These are phyloP conservation scores for Saccharomycopsis malanga DNA, from an alignment of 805 yeast species.

Conservation along the genomic window DNA sequence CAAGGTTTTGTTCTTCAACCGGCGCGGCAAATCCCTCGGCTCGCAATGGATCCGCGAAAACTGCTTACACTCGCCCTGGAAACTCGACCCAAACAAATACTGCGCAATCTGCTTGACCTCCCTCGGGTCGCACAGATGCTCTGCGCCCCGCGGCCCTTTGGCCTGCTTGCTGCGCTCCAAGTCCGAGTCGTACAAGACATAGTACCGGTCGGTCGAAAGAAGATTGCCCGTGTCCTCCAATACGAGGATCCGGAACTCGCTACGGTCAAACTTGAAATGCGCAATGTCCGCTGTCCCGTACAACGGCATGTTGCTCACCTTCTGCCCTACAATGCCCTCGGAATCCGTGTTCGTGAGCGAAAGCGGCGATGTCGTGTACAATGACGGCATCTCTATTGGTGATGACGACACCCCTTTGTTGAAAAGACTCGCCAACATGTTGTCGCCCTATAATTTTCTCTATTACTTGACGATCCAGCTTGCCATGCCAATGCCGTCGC, in stretches of 20 bases:
- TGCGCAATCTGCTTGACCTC: constrained; percentile 16
- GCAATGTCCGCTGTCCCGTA: constrained; percentile 13
- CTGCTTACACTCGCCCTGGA: constrained; percentile 18
- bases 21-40: constrained; percentile 9
- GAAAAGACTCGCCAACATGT: constrained; percentile 19
- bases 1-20: constrained; percentile 14
- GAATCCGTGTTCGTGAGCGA: constrained; percentile 6
- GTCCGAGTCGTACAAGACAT: constrained; percentile 19
- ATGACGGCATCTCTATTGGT: constrained; percentile 17
- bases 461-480: no score
- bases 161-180: constrained; percentile 7
- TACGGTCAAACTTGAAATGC: constrained; percentile 7
- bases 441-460: no score
- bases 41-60: constrained; percentile 21
- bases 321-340: background rate
- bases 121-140: constrained; percentile 1
- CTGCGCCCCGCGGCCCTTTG: background rate
- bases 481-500: no score
- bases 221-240: constrained; percentile 20
- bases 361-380: constrained; percentile 16
- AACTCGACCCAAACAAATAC: constrained; percentile 19
- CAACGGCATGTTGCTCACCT: constrained; percentile 12
- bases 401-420: constrained; percentile 12
- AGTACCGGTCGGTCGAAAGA: constrained; percentile 15
- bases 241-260: constrained; percentile 19